These are phyloP conservation scores for Apium graveolens DNA, from an alignment of 129 eudicot species.

Conservation along the genomic window DNA sequence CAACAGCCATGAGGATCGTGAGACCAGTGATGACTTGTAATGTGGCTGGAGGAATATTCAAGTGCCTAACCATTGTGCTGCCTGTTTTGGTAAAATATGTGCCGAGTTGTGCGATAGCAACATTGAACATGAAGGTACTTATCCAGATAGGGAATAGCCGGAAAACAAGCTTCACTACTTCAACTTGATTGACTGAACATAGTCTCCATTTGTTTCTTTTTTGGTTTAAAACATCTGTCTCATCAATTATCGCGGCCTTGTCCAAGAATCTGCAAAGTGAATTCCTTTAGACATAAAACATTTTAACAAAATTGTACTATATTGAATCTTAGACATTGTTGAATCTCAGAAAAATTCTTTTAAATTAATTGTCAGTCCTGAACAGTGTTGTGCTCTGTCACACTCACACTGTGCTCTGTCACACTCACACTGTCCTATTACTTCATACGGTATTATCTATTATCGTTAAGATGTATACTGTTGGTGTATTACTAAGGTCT, in stretches of 20 bases:
- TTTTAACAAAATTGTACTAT: not conserved
- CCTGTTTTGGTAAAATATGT: slow-evolving; percentile 57
- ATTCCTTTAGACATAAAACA: not conserved
- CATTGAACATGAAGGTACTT: slow-evolving; percentile 34
- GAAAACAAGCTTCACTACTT: slow-evolving; percentile 47
- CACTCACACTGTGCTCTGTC: too few relatives aligned
- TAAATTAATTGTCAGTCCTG: too few relatives aligned
- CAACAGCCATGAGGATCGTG: slow-evolving; percentile 38
- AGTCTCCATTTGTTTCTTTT: slow-evolving; percentile 40
- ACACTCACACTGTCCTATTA: too few relatives aligned
- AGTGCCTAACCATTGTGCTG: slow-evolving; percentile 29
- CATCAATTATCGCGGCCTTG: slow-evolving; percentile 50
- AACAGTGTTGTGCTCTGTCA: too few relatives aligned
- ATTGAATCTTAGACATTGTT: not conserved
- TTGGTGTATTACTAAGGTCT: too few relatives aligned
- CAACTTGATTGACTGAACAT: slow-evolving; percentile 49
- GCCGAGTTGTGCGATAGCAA: slow-evolving; percentile 45
- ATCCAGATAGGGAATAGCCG: slow-evolving; percentile 55
- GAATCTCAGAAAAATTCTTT: too few relatives aligned
- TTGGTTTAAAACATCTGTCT: slow-evolving; percentile 21
- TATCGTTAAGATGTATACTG: too few relatives aligned
- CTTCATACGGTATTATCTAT: too few relatives aligned
- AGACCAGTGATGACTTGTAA: slow-evolving; percentile 48
- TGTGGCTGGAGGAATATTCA: slow-evolving; percentile 35
- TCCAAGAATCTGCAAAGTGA: slow-evolving; percentile 39